phyloP scores from a whole-genome alignment of 768 basidiomycete genomes.

The Chalciporus piperatus region DNA sequence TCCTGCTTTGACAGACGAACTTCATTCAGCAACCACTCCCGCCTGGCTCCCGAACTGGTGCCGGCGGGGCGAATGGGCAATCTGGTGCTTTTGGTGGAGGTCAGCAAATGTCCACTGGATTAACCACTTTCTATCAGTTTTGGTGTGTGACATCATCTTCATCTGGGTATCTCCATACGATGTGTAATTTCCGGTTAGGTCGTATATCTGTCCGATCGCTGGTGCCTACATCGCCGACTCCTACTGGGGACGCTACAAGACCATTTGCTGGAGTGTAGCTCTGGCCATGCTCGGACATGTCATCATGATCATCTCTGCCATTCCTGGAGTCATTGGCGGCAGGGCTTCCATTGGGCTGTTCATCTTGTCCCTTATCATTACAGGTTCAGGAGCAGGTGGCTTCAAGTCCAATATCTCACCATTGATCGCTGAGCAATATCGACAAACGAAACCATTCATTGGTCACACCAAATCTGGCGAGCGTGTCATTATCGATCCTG shows the following conservation, averaged over 20 bases:
- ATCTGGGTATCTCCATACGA: background rate
- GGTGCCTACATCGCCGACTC: conserved; percentile 76
- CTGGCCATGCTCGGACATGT: conserved; percentile 64
- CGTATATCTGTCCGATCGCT: conserved; percentile 61
- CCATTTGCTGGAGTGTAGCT: conserved; percentile 56
- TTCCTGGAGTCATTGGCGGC: conserved; percentile 64
- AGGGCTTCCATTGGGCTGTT: conserved; percentile 51
- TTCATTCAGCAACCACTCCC: conserved; percentile 75
- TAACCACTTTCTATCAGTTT: conserved; percentile 69
- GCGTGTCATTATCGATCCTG: conserved; percentile 73
- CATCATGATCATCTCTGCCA: conserved; percentile 61
- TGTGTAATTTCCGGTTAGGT: conserved; percentile 37
- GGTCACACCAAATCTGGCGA: conserved; percentile 52
- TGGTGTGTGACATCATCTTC: conserved; percentile 41
- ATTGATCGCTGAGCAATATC: conserved; percentile 76
- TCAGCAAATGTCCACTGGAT: conserved; percentile 69
- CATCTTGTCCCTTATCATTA: conserved; percentile 58
- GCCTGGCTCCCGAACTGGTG: conserved; percentile 60
- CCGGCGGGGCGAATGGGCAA: conserved; percentile 50
- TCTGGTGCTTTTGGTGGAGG: conserved; percentile 67
- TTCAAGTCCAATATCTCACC: conserved; percentile 81
- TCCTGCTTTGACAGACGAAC: conserved; percentile 48
- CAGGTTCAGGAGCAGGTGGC: conserved; percentile 55
- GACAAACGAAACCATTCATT: conserved; percentile 51
- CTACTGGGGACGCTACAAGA: conserved; percentile 72